phyloP scores from a whole-genome alignment of 176 grass and related monocot species.

The Eragrostis curvula region DNA sequence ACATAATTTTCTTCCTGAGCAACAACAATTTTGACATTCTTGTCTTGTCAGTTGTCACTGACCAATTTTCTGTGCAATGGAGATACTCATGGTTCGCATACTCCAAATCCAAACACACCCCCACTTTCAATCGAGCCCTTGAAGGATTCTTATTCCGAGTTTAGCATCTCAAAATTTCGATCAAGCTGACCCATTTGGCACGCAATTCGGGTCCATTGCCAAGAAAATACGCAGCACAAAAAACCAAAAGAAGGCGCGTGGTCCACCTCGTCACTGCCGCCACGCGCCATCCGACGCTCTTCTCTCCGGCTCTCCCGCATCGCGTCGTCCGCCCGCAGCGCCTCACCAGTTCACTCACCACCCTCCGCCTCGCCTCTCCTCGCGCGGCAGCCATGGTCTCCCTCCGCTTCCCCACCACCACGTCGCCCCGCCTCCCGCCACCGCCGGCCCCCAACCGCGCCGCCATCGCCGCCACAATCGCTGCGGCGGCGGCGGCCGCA shows the following conservation, averaged over 20 bases:
- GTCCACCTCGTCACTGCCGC: background rate
- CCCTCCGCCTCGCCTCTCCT: slow-evolving; percentile 15
- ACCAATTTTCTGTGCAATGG: too few species aligned
- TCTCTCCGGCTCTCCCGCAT: background rate
- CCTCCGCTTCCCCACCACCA: slow-evolving; percentile 41
- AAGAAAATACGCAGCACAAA: background rate
- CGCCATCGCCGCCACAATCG: slow-evolving; percentile 45
- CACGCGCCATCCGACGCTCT: slow-evolving; percentile 21
- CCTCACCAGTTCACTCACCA: background rate
- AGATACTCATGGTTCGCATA: too few species aligned
- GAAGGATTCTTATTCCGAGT: background rate
- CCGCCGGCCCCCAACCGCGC: slow-evolving; percentile 6
- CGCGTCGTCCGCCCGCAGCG: slow-evolving; percentile 39
- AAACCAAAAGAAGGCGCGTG: background rate
- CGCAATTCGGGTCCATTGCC: background rate
- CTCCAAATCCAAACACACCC: too few species aligned
- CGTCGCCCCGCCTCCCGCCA: slow-evolving; percentile 35
- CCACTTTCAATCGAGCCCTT: background rate
- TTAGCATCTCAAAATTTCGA: background rate
- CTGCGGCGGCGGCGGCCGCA: slow-evolving; percentile 19
- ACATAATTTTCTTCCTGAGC: too few species aligned
- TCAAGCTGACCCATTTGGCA: background rate
- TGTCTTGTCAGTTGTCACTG: too few species aligned
- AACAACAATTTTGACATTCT: too few species aligned
- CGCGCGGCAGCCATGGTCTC: slow-evolving; percentile 48